Evolutionary conservation across 768 basidiomycete genomes (phyloP), one percentile per base, ranked within the genome.

Genomic region (Mycena capillaripes): DNA sequence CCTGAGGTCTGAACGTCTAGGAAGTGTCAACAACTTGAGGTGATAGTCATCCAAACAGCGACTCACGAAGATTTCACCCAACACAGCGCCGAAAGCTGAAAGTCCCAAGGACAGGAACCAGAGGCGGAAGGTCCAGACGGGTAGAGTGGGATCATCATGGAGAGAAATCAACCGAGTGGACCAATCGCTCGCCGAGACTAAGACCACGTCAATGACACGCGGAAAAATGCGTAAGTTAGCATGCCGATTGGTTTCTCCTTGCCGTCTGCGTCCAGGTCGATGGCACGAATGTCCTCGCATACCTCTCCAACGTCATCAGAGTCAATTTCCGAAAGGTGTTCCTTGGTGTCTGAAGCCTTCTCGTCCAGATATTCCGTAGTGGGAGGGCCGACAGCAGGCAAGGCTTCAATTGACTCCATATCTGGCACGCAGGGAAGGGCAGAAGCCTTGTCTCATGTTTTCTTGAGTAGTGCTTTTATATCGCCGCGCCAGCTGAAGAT

Each of bases 101-200:
- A 82, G 75, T 17, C 81, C 81, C 27, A 79, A 29, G 27, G 74
- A 50, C 7, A 81, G 59, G 66, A 82, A 78, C 76, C 77, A 80
- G 12, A 79, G 63, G 9, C 81, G 75, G 68, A 82, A 79, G 5
- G 81, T 81, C 75, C 78, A 79, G n/a, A 78, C 75, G 17, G 76
- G 78, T 25, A 78, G 78, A 23, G 75, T 72, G 4, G 81, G 81
- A 60, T 81, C 80, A 52, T 82, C 81, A 36, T 79, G 77, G 2
- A 79, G 64, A 25, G 78, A 79, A 46, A 79, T 76, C 27, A 81
- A 66, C 55, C 78, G 76, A 46, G 73, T 66, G 34, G 72, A 69
- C 75, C 75, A 76, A 58, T 79, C 78, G 32, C 52, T 53, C 25
- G 76, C 78, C 25, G 78, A 76, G n/a, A 68, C 78, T 78, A 23